phyloP scores from a whole-genome alignment of 108 stramenopile genomes.

The Thalassiosira profunda region DNA sequence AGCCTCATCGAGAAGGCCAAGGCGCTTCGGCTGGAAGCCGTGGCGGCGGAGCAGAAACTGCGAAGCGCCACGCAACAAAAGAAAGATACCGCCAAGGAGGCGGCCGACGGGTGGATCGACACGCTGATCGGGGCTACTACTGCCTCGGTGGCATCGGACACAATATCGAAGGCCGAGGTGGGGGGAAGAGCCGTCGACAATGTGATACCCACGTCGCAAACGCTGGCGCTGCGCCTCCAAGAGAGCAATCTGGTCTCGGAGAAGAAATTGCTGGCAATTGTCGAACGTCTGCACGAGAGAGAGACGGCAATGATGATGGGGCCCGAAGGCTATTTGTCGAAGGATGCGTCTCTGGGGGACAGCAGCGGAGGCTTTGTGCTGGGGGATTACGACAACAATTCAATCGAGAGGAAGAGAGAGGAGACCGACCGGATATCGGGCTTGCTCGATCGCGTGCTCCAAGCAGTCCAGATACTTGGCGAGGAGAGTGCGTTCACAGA shows the following conservation, averaged over 20 bases:
- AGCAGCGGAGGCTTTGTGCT: constrained; percentile 15
- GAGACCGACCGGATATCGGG: constrained; percentile 19
- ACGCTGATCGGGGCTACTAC: constrained; percentile 12
- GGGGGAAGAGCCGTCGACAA: neutral
- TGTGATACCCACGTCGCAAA: constrained; percentile 14
- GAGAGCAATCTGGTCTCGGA: constrained; percentile 35
- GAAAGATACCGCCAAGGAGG: constrained; percentile 29
- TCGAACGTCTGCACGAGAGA: constrained; percentile 61
- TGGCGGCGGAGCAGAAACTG: constrained; percentile 45
- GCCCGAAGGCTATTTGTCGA: constrained; percentile 20
- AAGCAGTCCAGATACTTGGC: constrained; percentile 42
- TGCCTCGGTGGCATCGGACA: neutral
- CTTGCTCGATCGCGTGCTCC: constrained; percentile 40
- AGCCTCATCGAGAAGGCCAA: constrained; percentile 52
- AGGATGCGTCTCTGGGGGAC: neutral
- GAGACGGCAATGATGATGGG: constrained; percentile 29
- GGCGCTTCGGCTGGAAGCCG: constrained; percentile 53
- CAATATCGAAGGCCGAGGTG: neutral
- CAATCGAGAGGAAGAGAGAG: constrained; percentile 26
- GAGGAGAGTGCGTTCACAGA: too few species aligned
- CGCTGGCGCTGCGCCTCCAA: constrained; percentile 44
- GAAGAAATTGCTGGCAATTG: constrained; percentile 45
- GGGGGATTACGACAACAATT: constrained; percentile 36
- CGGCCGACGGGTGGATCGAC: constrained; percentile 43
- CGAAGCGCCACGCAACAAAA: constrained; percentile 17